A percentile compares a stretch with the other conserved stretches of the same genome.
phyloP scores from a whole-genome alignment of 805 yeast genomes.

The Saccharomycopsis schoenii region DNA sequence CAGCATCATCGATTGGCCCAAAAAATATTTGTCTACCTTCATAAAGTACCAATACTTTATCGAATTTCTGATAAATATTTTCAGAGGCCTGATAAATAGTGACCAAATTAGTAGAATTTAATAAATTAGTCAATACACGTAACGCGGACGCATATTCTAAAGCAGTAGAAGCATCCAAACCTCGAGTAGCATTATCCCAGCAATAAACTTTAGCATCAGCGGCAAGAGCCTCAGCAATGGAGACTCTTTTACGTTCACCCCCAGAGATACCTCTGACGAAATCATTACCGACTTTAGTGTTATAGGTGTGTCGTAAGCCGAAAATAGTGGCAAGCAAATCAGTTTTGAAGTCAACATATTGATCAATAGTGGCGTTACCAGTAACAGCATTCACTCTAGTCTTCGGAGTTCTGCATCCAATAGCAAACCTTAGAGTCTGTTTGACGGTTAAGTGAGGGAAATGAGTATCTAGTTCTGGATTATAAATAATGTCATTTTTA shows the following conservation, averaged over 20 bases:
- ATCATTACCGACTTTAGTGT: slow-evolving; percentile 54
- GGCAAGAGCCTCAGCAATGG: slow-evolving; percentile 68
- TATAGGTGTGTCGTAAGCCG: slow-evolving; percentile 50
- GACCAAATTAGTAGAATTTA: slow-evolving; percentile 47
- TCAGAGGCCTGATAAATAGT: slow-evolving; percentile 66
- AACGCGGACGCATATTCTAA: slow-evolving; percentile 61
- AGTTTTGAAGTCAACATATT: slow-evolving; percentile 31
- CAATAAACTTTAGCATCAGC: slow-evolving; percentile 55
- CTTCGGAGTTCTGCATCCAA: slow-evolving; percentile 38
- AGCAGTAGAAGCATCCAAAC: slow-evolving; percentile 79
- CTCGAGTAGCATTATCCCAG: slow-evolving; percentile 82
- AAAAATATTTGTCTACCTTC: slow-evolving; percentile 54
- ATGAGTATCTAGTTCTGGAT: slow-evolving; percentile 42
- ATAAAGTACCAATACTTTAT: slow-evolving; percentile 51
- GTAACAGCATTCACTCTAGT: slow-evolving; percentile 34
- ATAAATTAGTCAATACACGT: slow-evolving; percentile 47
- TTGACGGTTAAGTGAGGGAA: slow-evolving; percentile 43
- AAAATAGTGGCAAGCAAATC: slow-evolving; percentile 36
- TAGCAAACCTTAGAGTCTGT: slow-evolving; percentile 41
- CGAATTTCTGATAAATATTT: slow-evolving; percentile 53
- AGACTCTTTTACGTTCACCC: slow-evolving; percentile 79
- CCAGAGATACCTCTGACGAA: slow-evolving; percentile 69
- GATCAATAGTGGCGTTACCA: slow-evolving; percentile 30
- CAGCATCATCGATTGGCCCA: slow-evolving; percentile 49
- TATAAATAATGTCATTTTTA: slow-evolving; percentile 41